Evolutionary conservation across 2,329 filamentous ascomycete species (phyloP).

Genomic region (Botrytis paeoniae): DNA sequence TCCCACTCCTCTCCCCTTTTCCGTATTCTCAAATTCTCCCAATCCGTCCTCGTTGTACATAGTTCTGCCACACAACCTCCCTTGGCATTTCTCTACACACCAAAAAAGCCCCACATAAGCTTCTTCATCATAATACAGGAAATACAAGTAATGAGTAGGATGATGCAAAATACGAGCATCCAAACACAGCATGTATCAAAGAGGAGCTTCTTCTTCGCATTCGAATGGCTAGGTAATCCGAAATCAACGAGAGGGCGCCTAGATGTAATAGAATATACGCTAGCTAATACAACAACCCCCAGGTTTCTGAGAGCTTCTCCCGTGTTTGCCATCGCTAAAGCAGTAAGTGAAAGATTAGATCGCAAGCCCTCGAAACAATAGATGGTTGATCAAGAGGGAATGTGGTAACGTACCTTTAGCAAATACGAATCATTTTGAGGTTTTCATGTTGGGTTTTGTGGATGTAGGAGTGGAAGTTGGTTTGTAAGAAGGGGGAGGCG

Average conservation of each 20-base stretch:
- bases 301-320: not conserved
- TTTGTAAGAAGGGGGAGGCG: not conserved
- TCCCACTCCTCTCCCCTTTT: not conserved
- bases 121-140: too few species aligned
- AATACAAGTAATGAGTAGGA: not conserved
- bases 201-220: not conserved
- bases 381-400: not conserved
- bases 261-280: not conserved
- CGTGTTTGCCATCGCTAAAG: not conserved
- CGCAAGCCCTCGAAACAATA: not conserved
- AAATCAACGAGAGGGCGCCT: not conserved
- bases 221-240: not conserved
- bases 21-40: not conserved
- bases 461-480: not conserved
- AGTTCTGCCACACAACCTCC: not conserved
- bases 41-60: not conserved
- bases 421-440: not conserved
- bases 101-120: not conserved
- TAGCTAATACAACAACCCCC: not conserved
- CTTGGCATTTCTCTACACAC: not conserved
- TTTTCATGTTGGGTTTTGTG: not conserved
- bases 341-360: not conserved
- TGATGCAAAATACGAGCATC: not conserved
- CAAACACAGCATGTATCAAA: not conserved
- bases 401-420: not conserved